Evolutionary conservation across 23 red algal species (phyloP).

Genomic region (Agarophyton chilense): DNA sequence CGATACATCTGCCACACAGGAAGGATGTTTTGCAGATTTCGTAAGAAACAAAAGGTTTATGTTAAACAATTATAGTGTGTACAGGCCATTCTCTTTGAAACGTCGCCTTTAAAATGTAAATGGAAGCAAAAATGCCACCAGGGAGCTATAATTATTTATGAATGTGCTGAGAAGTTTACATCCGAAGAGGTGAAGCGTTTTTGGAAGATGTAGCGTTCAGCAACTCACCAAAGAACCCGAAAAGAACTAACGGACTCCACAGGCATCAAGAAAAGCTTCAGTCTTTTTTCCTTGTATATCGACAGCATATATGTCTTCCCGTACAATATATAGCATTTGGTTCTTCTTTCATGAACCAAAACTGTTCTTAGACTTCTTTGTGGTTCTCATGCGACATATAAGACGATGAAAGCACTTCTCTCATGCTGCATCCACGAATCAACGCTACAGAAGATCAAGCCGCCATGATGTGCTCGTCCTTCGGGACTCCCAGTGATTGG

Average conservation of each 20-base stretch:
- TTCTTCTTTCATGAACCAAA: neutral
- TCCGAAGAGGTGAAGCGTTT: too few relatives aligned
- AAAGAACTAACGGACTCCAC: neutral
- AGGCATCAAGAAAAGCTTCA: neutral
- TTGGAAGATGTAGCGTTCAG: too few relatives aligned
- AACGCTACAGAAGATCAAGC: neutral
- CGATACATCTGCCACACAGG: slow-evolving; percentile 1
- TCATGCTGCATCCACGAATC: neutral
- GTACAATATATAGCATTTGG: neutral
- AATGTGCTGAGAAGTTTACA: too few relatives aligned
- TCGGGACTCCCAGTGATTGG: too few relatives aligned
- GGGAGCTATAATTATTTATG: too few relatives aligned
- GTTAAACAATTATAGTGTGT: neutral
- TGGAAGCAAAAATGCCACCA: neutral
- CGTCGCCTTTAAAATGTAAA: neutral
- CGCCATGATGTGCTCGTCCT: too few relatives aligned
- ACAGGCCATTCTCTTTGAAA: neutral
- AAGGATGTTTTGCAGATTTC: neutral
- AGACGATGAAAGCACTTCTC: neutral
- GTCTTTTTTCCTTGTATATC: neutral
- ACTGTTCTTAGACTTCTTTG: neutral
- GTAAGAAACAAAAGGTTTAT: neutral
- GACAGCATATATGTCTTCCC: neutral
- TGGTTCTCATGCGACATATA: neutral
- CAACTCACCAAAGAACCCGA: too few relatives aligned